Percentiles rank a stretch among this genome's conserved stretches.
These are phyloP conservation scores for Lactarius vividus DNA, from an alignment of 768 basidiomycete species.

Conservation along the genomic window DNA sequence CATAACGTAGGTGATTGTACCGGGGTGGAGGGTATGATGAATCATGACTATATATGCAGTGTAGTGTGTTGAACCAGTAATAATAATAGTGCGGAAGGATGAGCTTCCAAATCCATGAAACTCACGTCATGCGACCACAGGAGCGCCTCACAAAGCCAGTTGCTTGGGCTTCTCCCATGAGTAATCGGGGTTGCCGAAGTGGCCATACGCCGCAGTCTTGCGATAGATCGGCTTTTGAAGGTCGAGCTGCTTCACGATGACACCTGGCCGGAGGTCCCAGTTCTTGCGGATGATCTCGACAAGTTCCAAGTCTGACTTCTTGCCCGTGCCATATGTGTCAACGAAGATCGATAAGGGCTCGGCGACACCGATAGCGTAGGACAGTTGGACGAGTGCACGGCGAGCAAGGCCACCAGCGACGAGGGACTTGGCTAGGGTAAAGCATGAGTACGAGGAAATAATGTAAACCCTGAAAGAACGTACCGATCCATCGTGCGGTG, in stretches of 20 bases:
- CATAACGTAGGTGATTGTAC: background rate
- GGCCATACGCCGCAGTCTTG: slow-evolving; percentile 95
- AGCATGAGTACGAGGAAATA: slow-evolving; percentile 5
- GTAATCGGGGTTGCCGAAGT: slow-evolving; percentile 89
- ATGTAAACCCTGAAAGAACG: slow-evolving; percentile 26
- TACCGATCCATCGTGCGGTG: slow-evolving; percentile 96
- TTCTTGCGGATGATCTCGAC: slow-evolving; percentile 88
- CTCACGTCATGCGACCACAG: slow-evolving; percentile 7
- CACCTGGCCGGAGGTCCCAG: slow-evolving; percentile 97
- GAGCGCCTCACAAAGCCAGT: slow-evolving; percentile 62
- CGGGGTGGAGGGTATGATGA: slow-evolving; percentile 11
- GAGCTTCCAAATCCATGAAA: slow-evolving; percentile 75
- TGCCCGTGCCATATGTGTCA: slow-evolving; percentile 96
- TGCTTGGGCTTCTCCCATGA: slow-evolving; percentile 96
- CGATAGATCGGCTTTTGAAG: slow-evolving; percentile 93
- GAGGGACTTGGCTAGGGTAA: slow-evolving; percentile 80
- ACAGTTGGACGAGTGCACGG: slow-evolving; percentile 91
- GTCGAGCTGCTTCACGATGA: slow-evolving; percentile 85
- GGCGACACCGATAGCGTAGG: slow-evolving; percentile 98
- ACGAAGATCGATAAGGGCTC: slow-evolving; percentile 98
- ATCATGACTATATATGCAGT: slow-evolving; percentile 16
- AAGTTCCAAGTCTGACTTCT: slow-evolving; percentile 86
- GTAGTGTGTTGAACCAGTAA: slow-evolving; percentile 29
- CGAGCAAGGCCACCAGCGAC: slow-evolving; percentile 90
- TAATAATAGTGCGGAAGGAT: slow-evolving; percentile 75